These are phyloP conservation scores for Ophiostoma quercus DNA, from an alignment of 2,329 filamentous ascomycete species.

Conservation along the genomic window DNA sequence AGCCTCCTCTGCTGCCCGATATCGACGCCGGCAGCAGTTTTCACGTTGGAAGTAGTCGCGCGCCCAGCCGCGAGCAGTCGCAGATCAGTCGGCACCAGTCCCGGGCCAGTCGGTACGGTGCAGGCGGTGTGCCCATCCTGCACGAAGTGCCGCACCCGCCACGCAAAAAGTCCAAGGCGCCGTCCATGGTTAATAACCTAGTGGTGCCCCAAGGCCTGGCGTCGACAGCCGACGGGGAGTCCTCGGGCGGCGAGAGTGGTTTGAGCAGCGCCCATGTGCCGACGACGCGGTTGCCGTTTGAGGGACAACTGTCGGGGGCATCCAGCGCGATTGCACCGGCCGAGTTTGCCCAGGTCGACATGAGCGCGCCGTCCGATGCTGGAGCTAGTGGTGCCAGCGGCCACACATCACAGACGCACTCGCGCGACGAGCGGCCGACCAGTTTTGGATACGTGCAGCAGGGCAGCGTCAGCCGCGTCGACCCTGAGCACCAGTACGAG, in stretches of 20 bases:
- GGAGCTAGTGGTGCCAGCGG: conserved; percentile 24
- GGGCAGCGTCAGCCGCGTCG: conserved; percentile 52
- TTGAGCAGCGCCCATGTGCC: not conserved
- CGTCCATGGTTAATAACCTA: not conserved
- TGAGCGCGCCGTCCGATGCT: conserved; percentile 26
- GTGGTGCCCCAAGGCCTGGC: conserved; percentile 1
- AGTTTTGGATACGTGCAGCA: conserved; percentile 55
- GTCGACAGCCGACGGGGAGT: not conserved
- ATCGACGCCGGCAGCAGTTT: conserved; percentile 57
- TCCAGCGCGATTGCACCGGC: conserved; percentile 44
- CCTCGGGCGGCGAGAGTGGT: conserved; percentile 6
- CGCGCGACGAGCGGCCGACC: conserved; percentile 45
- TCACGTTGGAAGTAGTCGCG: conserved; percentile 59
- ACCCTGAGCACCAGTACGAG: conserved; percentile 45
- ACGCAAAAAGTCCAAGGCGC: conserved; percentile 65
- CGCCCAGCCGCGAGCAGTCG: conserved; percentile 29
- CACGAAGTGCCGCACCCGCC: conserved; percentile 44
- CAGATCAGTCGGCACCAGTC: conserved; percentile 40
- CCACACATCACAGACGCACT: not conserved
- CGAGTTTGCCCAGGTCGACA: conserved; percentile 42
- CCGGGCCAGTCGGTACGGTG: conserved; percentile 44
- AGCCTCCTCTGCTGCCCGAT: conserved; percentile 54
- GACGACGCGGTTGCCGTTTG: conserved; percentile 47
- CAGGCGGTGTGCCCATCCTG: conserved; percentile 33
- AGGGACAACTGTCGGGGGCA: conserved; percentile 43